Evolutionary conservation across 495 filamentous ascomycete genomes (phyloP), one percentile per base, ranked within the genome.

Genomic region (Talaromyces trachyspermus): DNA sequence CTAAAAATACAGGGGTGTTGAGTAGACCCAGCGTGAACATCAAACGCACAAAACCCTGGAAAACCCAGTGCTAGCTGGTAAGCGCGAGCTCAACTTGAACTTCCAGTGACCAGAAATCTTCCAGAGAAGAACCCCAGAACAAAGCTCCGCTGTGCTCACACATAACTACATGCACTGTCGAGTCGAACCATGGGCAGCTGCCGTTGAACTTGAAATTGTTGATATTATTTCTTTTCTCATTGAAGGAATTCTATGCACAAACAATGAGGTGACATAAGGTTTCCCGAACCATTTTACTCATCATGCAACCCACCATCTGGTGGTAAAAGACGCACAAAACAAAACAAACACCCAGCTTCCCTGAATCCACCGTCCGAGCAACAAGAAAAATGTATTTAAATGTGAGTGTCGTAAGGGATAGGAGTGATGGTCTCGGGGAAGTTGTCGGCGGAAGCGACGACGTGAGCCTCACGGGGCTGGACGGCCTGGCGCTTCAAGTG

Each of bases 341-440:
- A 71, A 66, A 68, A 69, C 69, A 63, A 59, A 67, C 62, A 67
- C 66, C 66, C 62, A 59, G 64, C 57, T 55, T 58, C 59, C 63
- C 64, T 51, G 25, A 59, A 64, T 54, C 63, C 51, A 56, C n/a
- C n/a, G n/a, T n/a, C n/a, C n/a, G n/a, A n/a, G n/a, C n/a, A n/a
- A n/a, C n/a, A n/a, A n/a, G n/a, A n/a, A n/a, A n/a, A n/a, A n/a
- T n/a, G n/a, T n/a, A 26, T 71, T 85, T 91, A 98, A 65, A 97
- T 97, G 55, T 89, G 91, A 58, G 92, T 98, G 80, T 96, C 92
- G 80, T 96, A 98, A 62, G 90, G 73, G 56, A 96, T 79, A 37
- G 92, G 89, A 36, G 82, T 79, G 54, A 98, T 80, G 53, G 85
- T 97, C 82, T 96, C 89, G 52, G 94, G 88, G 61, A 77, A 70